These are phyloP conservation scores for Vitis labrusca DNA, from an alignment of 164 flowering plant species.

Conservation along the genomic window DNA sequence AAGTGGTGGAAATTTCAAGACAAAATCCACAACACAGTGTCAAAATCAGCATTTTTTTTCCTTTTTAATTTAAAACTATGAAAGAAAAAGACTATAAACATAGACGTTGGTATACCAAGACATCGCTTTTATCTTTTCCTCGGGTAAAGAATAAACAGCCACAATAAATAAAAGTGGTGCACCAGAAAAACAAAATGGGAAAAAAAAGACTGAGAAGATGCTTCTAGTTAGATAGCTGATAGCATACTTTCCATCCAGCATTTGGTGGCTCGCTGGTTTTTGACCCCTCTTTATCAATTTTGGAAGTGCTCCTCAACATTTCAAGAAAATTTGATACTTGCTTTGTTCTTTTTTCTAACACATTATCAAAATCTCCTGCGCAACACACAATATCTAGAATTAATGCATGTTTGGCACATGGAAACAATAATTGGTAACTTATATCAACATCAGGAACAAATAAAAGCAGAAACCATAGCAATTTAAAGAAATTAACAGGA, in stretches of 20 bases:
- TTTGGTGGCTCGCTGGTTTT: slow-evolving; percentile 30
- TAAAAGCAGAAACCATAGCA: neutral
- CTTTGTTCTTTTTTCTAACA: slow-evolving; percentile 38
- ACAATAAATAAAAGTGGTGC: neutral
- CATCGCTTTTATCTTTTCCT: neutral
- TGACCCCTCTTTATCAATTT: slow-evolving; percentile 20
- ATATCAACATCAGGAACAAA: neutral
- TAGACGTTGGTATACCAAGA: no score
- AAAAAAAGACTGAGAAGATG: neutral
- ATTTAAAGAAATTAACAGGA: neutral
- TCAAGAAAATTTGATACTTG: slow-evolving; percentile 59
- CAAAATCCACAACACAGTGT: no score
- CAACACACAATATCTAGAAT: neutral
- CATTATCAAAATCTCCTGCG: slow-evolving; percentile 39
- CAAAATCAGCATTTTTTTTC: no score
- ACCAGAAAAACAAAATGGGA: neutral
- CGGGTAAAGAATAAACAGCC: neutral
- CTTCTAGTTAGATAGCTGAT: neutral
- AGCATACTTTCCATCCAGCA: slow-evolving; percentile 75
- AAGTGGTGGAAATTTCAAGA: no score
- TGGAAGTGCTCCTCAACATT: slow-evolving; percentile 68
- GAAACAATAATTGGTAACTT: neutral
- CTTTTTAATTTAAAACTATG: no score
- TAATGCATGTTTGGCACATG: neutral
- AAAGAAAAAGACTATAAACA: no score